Evolutionary conservation across 108 stramenopile genomes (phyloP).

Genomic region (Asterionellopsis glacialis): DNA sequence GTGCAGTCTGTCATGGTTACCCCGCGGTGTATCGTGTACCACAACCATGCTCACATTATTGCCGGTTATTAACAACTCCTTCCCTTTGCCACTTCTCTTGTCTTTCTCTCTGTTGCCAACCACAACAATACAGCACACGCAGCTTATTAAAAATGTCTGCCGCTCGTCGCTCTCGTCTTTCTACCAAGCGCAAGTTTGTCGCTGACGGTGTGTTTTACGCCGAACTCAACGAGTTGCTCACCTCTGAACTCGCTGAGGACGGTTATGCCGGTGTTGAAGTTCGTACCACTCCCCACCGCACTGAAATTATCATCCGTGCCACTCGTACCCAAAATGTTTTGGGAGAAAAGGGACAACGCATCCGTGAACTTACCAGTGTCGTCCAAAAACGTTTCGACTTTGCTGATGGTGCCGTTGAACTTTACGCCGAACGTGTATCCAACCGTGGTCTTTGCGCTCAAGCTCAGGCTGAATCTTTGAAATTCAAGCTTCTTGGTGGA

Average conservation of each 20-base stretch:
- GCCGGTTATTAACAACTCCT: too few species aligned
- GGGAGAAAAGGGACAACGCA: conserved; percentile 99
- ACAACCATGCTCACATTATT: too few species aligned
- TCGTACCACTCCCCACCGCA: conserved; percentile 96
- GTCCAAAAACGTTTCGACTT: conserved; percentile 99
- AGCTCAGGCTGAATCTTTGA: conserved; percentile 99
- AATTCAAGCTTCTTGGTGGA: conserved; percentile 98
- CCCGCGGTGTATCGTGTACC: too few species aligned
- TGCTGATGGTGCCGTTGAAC: conserved; percentile 95
- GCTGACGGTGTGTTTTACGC: conserved; percentile 99
- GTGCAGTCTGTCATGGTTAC: too few species aligned
- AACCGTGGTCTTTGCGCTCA: conserved; percentile 99
- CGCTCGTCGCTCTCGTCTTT: conserved; percentile 68
- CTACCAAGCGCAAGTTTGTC: conserved; percentile 99
- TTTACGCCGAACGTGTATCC: conserved; percentile 98
- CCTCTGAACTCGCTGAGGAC: conserved; percentile 94
- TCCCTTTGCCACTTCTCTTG: too few species aligned
- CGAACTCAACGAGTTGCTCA: conserved; percentile 99
- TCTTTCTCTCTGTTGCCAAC: too few species aligned
- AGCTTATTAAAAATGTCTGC: conserved; percentile 3
- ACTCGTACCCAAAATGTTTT: conserved; percentile 99
- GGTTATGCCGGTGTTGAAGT: conserved; percentile 99
- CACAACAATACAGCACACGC: too few species aligned
- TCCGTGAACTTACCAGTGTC: conserved; percentile 97
- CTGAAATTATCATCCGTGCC: conserved; percentile 99